Evolutionary conservation across 768 basidiomycete genomes (phyloP).

Genomic region (Coprinopsis sp.): DNA sequence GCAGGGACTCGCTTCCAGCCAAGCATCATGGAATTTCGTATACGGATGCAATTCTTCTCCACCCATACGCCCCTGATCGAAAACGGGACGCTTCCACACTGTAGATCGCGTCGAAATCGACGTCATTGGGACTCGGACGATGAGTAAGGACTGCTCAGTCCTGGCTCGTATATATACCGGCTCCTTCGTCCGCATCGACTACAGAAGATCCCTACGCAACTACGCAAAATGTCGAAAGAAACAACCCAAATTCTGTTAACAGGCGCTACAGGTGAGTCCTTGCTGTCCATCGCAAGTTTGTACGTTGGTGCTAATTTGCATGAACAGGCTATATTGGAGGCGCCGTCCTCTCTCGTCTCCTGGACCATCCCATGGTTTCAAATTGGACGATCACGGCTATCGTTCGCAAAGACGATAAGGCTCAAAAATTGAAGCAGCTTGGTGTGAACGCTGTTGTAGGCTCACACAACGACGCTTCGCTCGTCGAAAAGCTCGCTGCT

Average conservation of each 20-base stretch:
- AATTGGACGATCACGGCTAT: slow-evolving; percentile 39
- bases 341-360: slow-evolving; percentile 36
- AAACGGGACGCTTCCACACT: too few relatives aligned
- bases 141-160: too few relatives aligned
- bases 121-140: too few relatives aligned
- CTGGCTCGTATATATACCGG: too few relatives aligned
- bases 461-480: slow-evolving; percentile 36
- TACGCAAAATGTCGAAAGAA: too few relatives aligned
- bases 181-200: too few relatives aligned
- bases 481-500: slow-evolving; percentile 41
- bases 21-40: too few relatives aligned
- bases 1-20: too few relatives aligned
- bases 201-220: too few relatives aligned
- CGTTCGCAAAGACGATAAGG: slow-evolving; percentile 43
- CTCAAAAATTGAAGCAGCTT: slow-evolving; percentile 32
- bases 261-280: slow-evolving; percentile 35
- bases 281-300: not conserved
- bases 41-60: too few relatives aligned
- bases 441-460: slow-evolving; percentile 38
- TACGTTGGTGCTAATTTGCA: not conserved
- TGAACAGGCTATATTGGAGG: slow-evolving; percentile 46
- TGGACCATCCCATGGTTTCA: slow-evolving; percentile 29
- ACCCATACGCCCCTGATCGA: too few relatives aligned
- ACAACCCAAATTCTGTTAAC: slow-evolving; percentile 33
- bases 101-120: too few relatives aligned